Percentiles rank a stretch among this genome's conserved stretches.
Evolutionary conservation across 306 rosid genomes (phyloP).

Genomic region (Pterocarpus santalinus): DNA sequence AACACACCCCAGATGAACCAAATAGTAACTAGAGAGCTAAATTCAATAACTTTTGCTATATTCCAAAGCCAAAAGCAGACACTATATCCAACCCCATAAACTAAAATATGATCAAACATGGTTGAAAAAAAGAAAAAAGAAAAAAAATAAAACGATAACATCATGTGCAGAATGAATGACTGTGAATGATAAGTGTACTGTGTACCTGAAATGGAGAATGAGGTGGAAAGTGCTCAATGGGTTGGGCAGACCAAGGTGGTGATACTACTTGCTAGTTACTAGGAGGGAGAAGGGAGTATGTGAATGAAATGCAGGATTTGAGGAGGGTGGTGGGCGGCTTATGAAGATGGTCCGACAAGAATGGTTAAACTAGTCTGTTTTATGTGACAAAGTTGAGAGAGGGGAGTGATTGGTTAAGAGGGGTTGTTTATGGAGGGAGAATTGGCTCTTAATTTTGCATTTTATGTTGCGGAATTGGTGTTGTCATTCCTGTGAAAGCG

Average conservation of each 20-base stretch:
- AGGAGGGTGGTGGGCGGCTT: not conserved
- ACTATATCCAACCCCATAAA: slow-evolving; percentile 39
- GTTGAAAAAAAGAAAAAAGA: not conserved
- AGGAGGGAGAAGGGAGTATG: not conserved
- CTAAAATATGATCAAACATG: slow-evolving; percentile 2
- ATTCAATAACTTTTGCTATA: not conserved
- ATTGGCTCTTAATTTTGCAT: not conserved
- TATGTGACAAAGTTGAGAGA: not conserved
- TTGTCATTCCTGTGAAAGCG: slow-evolving; percentile 10
- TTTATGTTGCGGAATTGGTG: slow-evolving; percentile 7
- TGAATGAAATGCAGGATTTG: slow-evolving; percentile 3
- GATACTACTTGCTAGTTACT: not conserved
- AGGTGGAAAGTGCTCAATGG: slow-evolving; percentile 14
- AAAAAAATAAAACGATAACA: not conserved
- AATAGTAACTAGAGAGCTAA: not conserved
- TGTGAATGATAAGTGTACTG: slow-evolving; percentile 5
- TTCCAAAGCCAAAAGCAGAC: slow-evolving; percentile 31
- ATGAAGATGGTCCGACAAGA: slow-evolving; percentile 6
- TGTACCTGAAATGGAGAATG: slow-evolving; percentile 48
- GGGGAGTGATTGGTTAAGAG: not conserved
- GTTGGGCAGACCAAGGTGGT: not conserved
- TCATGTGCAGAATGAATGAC: not conserved
- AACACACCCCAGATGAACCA: not conserved
- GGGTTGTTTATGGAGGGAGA: not conserved
- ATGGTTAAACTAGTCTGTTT: slow-evolving; percentile 33